Base-by-base conservation (phyloP, 495 filamentous ascomycete genomes). In the Cairneyella variabilis region DNA sequence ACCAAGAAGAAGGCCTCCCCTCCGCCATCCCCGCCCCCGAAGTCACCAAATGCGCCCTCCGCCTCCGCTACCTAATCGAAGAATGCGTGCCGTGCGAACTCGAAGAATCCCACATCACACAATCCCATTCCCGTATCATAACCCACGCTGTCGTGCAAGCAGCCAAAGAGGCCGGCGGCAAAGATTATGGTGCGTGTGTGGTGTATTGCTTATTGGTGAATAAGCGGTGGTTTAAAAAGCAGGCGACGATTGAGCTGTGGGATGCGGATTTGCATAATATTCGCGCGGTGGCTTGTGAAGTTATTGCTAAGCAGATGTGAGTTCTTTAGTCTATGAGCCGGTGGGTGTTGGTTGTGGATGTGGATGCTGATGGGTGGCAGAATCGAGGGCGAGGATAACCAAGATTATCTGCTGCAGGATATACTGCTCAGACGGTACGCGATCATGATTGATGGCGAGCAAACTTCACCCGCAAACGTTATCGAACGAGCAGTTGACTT, bases 351-450 rank as follows among this genome's bases (percentile, higher is more conserved):
- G n/a, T 20, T 18, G 32, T 3, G 1, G 16, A 40, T 20, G 20
- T 21, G 8, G 5, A 23, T 3, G 59, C 58, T 61, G 14, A 57
- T 21, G 48, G 9, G n/a, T 10, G 41, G 22, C 51, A 84, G 78
- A 58, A 97, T 98, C 65, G 93, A 98, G 68, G 57, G 69, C 2
- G 90, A 93, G 63, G 81, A 90, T 12, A 78, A 96, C 64, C 76
- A 83, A 48, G 66, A 81, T 22, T 90, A 87, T 62, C 76, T 97
- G 14, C 72, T 96, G 51, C 83, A 90, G 53, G 76, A 85, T 17
- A 72, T 95, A 21, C 77, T 98, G n/a, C 83, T 98, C 46, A 93
- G 92, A 71, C 84, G 91, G 11, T 97, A 95, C 68, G 89, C 86
- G 1, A 85, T 95, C 64, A 68, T 95, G 21, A 62, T 83, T 40